Evolutionary conservation across 1,284 basidiomycete species (phyloP).

Genomic region (Sphaerobolus stellatus): DNA sequence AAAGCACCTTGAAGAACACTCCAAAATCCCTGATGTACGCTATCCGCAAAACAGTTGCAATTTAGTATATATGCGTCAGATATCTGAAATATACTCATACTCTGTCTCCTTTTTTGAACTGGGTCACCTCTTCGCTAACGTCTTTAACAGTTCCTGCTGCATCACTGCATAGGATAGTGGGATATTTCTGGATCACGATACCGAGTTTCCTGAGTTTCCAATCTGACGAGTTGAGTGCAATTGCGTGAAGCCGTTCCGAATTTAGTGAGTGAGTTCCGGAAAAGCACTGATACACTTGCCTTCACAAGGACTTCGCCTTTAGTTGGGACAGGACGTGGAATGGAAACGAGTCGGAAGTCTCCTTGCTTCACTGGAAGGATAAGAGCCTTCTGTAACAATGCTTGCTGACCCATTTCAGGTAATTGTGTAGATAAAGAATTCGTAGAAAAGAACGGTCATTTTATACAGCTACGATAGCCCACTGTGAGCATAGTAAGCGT

Average conservation of each 20-base stretch:
- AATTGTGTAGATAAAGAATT: no score
- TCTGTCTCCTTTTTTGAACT: slow-evolving; percentile 49
- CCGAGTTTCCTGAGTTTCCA: neutral
- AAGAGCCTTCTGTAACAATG: slow-evolving; percentile 69
- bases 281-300: slow-evolving; percentile 34
- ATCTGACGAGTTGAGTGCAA: neutral
- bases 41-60: slow-evolving; percentile 24
- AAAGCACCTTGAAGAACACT: slow-evolving; percentile 41
- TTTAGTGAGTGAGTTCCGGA: neutral
- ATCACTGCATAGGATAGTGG: slow-evolving; percentile 47
- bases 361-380: no score
- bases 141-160: slow-evolving; percentile 21
- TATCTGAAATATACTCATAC: slow-evolving; percentile 41
- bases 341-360: no score
- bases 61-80: no score
- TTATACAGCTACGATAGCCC: no score
- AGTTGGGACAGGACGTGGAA: no score
- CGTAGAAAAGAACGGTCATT: no score
- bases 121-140: slow-evolving; percentile 17
- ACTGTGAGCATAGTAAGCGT: no score
- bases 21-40: slow-evolving; percentile 44
- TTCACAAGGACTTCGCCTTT: slow-evolving; percentile 48
- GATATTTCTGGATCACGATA: slow-evolving; percentile 28
- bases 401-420: no score
- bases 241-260: neutral